Conservation (phyloP, 768 basidiomycete species). For the Boletus vermiculosoides region DNA sequence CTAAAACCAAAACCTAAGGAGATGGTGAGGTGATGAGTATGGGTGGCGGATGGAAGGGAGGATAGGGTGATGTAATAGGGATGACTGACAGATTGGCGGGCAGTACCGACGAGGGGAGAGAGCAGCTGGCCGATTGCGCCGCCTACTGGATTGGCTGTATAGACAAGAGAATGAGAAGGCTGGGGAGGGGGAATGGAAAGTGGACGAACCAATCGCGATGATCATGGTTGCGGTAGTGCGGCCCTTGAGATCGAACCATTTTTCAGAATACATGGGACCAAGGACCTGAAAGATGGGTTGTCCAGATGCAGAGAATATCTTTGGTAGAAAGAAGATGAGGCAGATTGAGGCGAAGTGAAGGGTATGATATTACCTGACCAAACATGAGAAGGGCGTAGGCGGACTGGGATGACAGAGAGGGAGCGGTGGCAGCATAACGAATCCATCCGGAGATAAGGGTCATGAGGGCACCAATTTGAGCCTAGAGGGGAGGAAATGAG, state of each 20-base stretch:
- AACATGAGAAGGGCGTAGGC: slow-evolving; percentile 68
- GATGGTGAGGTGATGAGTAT: background rate
- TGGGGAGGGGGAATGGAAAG: background rate
- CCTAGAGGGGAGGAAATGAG: slow-evolving; percentile 40
- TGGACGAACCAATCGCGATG: slow-evolving; percentile 42
- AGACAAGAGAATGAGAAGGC: background rate
- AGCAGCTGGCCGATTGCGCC: slow-evolving; percentile 71
- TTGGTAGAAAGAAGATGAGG: background rate
- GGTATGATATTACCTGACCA: slow-evolving; percentile 52
- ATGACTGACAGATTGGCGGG: slow-evolving; percentile 57
- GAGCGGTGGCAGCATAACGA: slow-evolving; percentile 67
- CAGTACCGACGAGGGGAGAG: slow-evolving; percentile 56
- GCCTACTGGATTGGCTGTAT: slow-evolving; percentile 69
- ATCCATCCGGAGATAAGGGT: slow-evolving; percentile 72
- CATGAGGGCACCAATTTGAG: slow-evolving; percentile 52
- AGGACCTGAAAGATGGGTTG: slow-evolving; percentile 77
- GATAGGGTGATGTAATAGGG: background rate
- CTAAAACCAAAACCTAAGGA: slow-evolving; percentile 64
- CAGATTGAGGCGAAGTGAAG: background rate
- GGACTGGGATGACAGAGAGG: slow-evolving; percentile 47
- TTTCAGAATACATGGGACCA: slow-evolving; percentile 78
- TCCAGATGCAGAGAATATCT: slow-evolving; percentile 63
- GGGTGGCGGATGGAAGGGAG: background rate
- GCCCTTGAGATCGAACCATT: slow-evolving; percentile 75
- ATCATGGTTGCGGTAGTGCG: slow-evolving; percentile 78